Base-by-base conservation (phyloP, 441 rosid genomes). In the Brassica hybrid region DNA sequence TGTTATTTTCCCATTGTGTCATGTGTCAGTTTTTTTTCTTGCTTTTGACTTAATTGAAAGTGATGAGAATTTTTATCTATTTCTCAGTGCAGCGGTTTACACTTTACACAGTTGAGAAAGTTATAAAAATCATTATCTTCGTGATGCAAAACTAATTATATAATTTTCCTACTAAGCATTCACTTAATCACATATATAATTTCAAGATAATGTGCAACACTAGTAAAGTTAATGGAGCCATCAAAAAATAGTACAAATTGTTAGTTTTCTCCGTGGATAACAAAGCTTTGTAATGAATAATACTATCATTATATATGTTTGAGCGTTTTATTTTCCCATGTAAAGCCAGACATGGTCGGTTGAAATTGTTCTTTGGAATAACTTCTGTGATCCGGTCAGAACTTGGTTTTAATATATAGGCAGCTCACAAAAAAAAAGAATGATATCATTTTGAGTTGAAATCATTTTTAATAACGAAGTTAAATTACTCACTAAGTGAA, bases 21-120 rank as follows among this genome's bases (percentile, higher is more conserved):
- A 63, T 63, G 58, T 76, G 71, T 70, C 56, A 50, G 11, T 52
- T 52, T 8, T 65, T 57, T 71, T 34, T 19, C 7, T 72, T 66
- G 52, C 73, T 58, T 58, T 65, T 77, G 43, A 77, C 72, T 27
- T 77, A 58, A 59, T 77, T 41, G 67, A 77, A 71, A 57, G 36
- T 17, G 13, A 63, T 70, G 30, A 52, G 64, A 63, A 17, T 63
- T 36, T n/a, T 62, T 62, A 30, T 69, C 64, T 61, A 30, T 30
- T 27, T 68, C 5, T 75, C 25, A 43, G 0, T 45, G 27, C 21
- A 43, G 52, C 50, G 27, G 52, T 27, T 41, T 14, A 41, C 43
- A 38, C 43, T 38, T 38, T 38, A 38, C 43, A 38, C n/a, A 41
- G n/a, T n/a, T 69, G 25, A 48, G 65, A 64, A 19, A 50, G 18